Conservation (phyloP, 2,329 filamentous ascomycete genomes). For the Fusarium drepaniforme region DNA sequence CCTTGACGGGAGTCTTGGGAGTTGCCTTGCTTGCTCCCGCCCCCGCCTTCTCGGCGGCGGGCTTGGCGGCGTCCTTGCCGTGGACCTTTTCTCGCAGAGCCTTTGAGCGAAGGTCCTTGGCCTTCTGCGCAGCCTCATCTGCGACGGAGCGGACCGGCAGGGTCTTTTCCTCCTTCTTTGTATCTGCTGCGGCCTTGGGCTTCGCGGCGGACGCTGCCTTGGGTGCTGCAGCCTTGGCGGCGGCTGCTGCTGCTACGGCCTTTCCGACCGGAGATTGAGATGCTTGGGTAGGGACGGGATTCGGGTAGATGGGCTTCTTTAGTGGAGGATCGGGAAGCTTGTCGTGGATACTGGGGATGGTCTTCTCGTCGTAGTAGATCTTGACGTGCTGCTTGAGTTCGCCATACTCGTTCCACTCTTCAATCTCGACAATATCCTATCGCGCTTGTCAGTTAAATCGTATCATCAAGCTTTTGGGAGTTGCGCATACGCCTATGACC, state of each 20-base stretch:
- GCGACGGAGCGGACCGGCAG: slow-evolving; percentile 67
- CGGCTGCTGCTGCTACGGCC: slow-evolving; percentile 38
- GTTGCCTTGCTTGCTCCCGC: not conserved
- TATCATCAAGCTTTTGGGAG: not conserved
- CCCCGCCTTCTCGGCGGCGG: not conserved
- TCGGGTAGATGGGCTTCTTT: slow-evolving; percentile 47
- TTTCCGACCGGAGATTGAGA: slow-evolving; percentile 34
- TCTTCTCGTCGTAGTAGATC: slow-evolving; percentile 73
- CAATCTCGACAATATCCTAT: slow-evolving; percentile 91
- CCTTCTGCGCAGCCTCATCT: slow-evolving; percentile 75
- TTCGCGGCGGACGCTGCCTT: slow-evolving; percentile 31
- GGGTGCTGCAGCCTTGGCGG: slow-evolving; percentile 33
- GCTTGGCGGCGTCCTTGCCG: slow-evolving; percentile 53
- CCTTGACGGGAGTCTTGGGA: slow-evolving; percentile 14
- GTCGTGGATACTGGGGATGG: slow-evolving; percentile 67
- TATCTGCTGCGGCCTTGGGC: slow-evolving; percentile 28
- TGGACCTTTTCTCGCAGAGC: slow-evolving; percentile 67
- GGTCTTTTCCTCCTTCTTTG: slow-evolving; percentile 45
- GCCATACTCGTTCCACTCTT: slow-evolving; percentile 99
- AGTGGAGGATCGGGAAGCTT: slow-evolving; percentile 56
- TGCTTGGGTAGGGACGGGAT: slow-evolving; percentile 36
- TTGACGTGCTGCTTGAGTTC: slow-evolving; percentile 90
- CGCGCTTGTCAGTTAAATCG: not conserved
- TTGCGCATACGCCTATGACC: slow-evolving; percentile 81
- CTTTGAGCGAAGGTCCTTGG: slow-evolving; percentile 69